Evolutionary conservation across 164 flowering plant species (phyloP).

Genomic region (Macadamia tetraphylla): DNA sequence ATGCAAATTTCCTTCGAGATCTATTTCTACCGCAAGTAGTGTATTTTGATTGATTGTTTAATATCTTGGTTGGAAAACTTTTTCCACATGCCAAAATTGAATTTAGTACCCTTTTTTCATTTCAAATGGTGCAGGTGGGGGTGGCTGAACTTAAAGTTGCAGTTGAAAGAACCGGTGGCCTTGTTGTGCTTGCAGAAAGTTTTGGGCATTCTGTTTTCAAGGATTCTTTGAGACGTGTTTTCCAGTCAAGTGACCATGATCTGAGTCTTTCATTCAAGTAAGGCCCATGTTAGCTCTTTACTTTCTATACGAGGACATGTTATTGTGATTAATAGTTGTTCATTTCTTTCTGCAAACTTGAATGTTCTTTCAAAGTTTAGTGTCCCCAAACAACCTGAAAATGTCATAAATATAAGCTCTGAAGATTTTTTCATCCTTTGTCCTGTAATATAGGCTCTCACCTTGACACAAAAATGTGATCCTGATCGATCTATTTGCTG

Average conservation of each 20-base stretch:
- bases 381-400: too few relatives aligned
- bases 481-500: too few relatives aligned
- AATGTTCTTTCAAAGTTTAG: too few relatives aligned
- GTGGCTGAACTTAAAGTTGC: conserved; percentile 91
- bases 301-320: neutral
- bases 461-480: too few relatives aligned
- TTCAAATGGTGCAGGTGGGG: conserved; percentile 54
- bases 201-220: conserved; percentile 95
- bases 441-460: too few relatives aligned
- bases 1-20: neutral
- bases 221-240: conserved; percentile 75
- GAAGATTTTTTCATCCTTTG: too few relatives aligned
- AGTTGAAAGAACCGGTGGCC: conserved; percentile 90
- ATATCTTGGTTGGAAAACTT: neutral
- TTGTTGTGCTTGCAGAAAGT: conserved; percentile 96
- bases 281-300: conserved; percentile 19
- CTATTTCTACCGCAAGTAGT: neutral
- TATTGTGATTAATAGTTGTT: too few relatives aligned
- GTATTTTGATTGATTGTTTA: neutral
- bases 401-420: too few relatives aligned
- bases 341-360: too few relatives aligned
- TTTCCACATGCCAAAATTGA: neutral
- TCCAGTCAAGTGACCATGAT: conserved; percentile 68
- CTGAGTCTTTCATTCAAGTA: conserved; percentile 86
- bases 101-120: neutral